phyloP scores from a whole-genome alignment of 2,329 filamentous ascomycete species.

The Colletotrichum salicis region DNA sequence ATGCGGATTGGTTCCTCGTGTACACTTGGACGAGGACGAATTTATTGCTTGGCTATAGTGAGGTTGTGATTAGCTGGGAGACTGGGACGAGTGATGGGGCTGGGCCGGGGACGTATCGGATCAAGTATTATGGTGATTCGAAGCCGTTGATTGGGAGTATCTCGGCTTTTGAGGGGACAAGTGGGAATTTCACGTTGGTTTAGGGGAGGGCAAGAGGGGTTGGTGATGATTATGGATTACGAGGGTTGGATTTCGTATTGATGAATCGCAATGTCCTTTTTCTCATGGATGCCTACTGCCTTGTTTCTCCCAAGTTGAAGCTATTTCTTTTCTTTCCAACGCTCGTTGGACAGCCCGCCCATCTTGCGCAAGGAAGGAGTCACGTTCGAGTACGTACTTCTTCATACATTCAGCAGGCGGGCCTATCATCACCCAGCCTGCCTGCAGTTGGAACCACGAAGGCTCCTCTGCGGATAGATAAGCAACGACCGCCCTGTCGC shows the following conservation, averaged over 20 bases:
- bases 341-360: background rate
- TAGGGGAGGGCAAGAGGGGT: slow-evolving; percentile 15
- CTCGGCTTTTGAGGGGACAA: slow-evolving; percentile 75
- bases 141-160: slow-evolving; percentile 74
- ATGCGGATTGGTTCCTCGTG: slow-evolving; percentile 85
- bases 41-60: slow-evolving; percentile 76
- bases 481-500: background rate
- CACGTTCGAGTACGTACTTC: background rate
- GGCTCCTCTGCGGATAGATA: background rate
- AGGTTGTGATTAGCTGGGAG: slow-evolving; percentile 85
- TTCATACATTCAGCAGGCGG: background rate
- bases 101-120: slow-evolving; percentile 75
- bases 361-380: background rate
- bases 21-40: slow-evolving; percentile 83
- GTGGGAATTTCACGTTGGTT: slow-evolving; percentile 61
- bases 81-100: slow-evolving; percentile 57
- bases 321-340: background rate
- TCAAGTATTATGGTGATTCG: slow-evolving; percentile 86
- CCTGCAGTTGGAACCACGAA: background rate
- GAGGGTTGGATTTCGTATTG: background rate
- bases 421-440: background rate
- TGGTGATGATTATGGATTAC: background rate
- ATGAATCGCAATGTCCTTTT: background rate
- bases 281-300: background rate
- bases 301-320: no score